Evolutionary conservation across 2,329 filamentous ascomycete genomes (phyloP).

Genomic region (Diaporthe longicolla): DNA sequence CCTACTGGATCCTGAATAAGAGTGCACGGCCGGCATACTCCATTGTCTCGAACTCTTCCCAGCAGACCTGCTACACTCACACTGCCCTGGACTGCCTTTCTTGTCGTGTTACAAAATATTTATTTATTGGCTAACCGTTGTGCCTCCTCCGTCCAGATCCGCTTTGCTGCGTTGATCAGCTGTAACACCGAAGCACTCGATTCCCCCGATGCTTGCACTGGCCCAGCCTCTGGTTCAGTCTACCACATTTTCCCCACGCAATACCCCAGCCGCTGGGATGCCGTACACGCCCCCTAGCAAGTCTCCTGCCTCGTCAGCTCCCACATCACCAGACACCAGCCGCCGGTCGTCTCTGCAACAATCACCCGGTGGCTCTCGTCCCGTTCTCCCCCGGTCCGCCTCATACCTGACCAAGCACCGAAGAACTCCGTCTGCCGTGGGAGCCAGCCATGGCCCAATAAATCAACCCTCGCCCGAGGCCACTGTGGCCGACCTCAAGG

Average conservation of each 20-base stretch:
- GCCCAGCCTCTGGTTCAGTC: background rate
- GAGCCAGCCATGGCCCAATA: conserved; percentile 50
- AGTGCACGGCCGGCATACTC: background rate
- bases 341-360: conserved; percentile 70
- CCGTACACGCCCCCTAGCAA: conserved; percentile 88
- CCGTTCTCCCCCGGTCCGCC: conserved; percentile 73
- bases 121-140: conserved; percentile 21
- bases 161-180: conserved; percentile 46
- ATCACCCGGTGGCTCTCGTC: conserved; percentile 58
- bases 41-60: background rate
- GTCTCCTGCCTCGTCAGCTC: conserved; percentile 72
- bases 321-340: conserved; percentile 69
- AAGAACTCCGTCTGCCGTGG: conserved; percentile 66
- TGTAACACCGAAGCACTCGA: background rate
- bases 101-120: background rate
- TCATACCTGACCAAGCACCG: conserved; percentile 77
- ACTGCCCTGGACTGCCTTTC: background rate
- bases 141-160: conserved; percentile 14
- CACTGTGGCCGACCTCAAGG: conserved; percentile 65
- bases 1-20: background rate
- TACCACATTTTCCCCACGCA: conserved; percentile 29
- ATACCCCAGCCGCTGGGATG: conserved; percentile 68
- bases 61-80: background rate
- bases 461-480: conserved; percentile 62
- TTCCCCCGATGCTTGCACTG: conserved; percentile 37